Evolutionary conservation across 2,329 filamentous ascomycete species (phyloP).

Genomic region (Magnaporthiopsis incrustans): DNA sequence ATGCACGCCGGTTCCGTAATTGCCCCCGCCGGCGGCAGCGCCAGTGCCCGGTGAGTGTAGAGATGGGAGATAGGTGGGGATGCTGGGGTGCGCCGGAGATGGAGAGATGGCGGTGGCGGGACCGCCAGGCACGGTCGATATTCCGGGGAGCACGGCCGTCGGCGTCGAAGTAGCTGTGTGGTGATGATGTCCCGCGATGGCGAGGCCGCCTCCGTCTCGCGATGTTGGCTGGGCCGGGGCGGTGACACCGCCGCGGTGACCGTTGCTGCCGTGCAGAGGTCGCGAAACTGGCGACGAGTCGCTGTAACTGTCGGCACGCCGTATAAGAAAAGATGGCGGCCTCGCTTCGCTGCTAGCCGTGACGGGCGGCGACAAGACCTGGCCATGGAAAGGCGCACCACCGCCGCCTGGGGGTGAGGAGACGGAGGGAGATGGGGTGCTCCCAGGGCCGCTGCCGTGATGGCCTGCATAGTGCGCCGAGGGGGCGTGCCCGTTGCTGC

Average conservation of each 20-base stretch:
- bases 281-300: neutral
- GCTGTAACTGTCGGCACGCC: constrained; percentile 1
- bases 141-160: neutral
- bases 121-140: neutral
- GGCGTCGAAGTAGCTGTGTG: neutral
- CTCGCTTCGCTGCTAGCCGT: neutral
- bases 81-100: neutral
- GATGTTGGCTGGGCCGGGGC: neutral
- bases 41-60: constrained; percentile 9
- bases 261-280: neutral
- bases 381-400: neutral
- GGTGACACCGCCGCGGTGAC: neutral
- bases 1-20: constrained; percentile 3
- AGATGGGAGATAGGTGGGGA: constrained; percentile 3
- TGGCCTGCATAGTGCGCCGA: neutral
- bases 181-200: neutral
- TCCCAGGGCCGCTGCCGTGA: neutral
- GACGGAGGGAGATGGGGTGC: constrained; percentile 1
- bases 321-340: neutral
- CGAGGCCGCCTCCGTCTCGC: neutral
- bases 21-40: neutral
- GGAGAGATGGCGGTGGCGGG: neutral
- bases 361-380: neutral
- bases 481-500: neutral
- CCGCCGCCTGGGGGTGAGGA: neutral